Evolutionary conservation across 305 asterid genomes (phyloP), one percentile per base, ranked within the genome.

Genomic region (Euphrasia arctica): DNA sequence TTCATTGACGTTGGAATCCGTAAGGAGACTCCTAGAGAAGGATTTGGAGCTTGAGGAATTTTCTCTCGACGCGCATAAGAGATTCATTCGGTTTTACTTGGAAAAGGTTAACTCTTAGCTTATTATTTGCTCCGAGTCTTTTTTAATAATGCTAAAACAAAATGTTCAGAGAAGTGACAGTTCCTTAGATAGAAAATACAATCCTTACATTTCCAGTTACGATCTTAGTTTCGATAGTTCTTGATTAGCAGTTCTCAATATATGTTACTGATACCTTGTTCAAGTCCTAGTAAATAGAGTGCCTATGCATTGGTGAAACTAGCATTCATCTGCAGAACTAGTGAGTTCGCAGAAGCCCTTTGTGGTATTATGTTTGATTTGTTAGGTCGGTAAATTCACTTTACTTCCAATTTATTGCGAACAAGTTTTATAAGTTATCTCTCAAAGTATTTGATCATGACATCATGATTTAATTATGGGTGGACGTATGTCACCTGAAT

Each of bases 41-140:
- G 97, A 91, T 69, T 70, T 91, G 79, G 88, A 83, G 32, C 80
- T 86, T 63, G 85, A 86, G 69, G 72, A 76, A 61, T 54, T 73
- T 76, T 83, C 91, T 1, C 73, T 91, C 71, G 97, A 91, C 82
- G 91, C 66, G 12, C 88, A 91, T 80, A 91, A 86, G 86, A 79
- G 74, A 73, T 79, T 84, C 78, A 75, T 91, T 60, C 83, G 89
- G 63, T 84, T 51, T 10, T 80, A 60, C 63, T 49, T 88, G 73
- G 89, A 84, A 71, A 78, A 88, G 97, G 97, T 91, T 29, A 51
- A 49, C 54, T 31, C 34, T 0, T 54, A 41, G 14, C 12, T 63
- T 56, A 9, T 1, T 9, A 3, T 69, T 64, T 48, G 18, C 41
- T 49, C 34, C 13, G 25, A 52, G 41, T 27, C 5, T 15, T 14